Base-by-base conservation (phyloP, 805 yeast genomes). In the Candida argentea region DNA sequence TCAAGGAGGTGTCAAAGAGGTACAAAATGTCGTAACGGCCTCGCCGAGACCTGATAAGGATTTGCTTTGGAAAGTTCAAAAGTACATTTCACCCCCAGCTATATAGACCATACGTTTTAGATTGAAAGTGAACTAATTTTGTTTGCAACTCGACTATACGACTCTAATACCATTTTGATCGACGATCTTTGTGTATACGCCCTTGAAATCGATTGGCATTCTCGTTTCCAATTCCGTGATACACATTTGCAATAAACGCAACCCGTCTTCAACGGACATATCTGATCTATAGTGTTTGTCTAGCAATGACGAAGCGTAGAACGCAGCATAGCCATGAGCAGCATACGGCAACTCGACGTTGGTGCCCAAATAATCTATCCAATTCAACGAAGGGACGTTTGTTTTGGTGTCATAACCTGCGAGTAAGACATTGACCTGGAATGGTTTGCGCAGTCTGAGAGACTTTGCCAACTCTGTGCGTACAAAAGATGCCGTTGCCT, bases 281-380 rank as follows among this genome's bases (percentile, higher is more conserved):
- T 76, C 87, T 24, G 75, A 66, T 50, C 77, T 70, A 58, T 87
- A 86, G 57, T 86, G 95, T 42, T 79, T 86, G 61, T 91, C 98
- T 40, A 91, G 66, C 38, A 89, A 61, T 2, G 97, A 82, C 54
- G 85, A 70, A 18, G 94, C 76, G 54, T 91, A 91, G 57, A 89
- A 91, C 2, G 93, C 94, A n/a, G 97, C 94, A 49, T 91, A 91
- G 8, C 98, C 98, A 52, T 91, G 98, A 2, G 97, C 97, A 11
- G 93, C 95, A 50, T 91, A 91, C 10, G 98, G 97, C 34, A 91
- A 65, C 35, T 78, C 84, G 10, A 78, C 94, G 40, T 78, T 74
- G 3, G 98, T 83, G 5, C 98, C 98, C 39, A 91, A 61, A 53
- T 91, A 91, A 52, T 91, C 98, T 40, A 91, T 81, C 78, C 89